A percentile compares a stretch with the other conserved stretches of the same genome.
phyloP scores from a whole-genome alignment of 805 yeast species.

The Cyberlindnera petersonii region DNA sequence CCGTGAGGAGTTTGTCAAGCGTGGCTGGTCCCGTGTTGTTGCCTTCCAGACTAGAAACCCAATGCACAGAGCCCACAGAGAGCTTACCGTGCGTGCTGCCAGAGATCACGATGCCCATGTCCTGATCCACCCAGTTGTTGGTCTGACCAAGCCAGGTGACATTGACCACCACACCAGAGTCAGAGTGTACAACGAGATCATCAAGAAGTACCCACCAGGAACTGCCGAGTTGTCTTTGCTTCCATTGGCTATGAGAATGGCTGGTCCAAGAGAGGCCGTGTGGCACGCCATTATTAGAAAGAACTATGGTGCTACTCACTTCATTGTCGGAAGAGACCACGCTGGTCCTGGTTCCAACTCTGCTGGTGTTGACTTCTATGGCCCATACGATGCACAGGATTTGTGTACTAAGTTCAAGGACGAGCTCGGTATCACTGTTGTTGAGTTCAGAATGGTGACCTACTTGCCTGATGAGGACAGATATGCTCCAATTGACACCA shows the following conservation, averaged over 20 bases:
- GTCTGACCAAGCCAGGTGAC: constrained; percentile 95
- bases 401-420: constrained; percentile 69
- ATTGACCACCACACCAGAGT: constrained; percentile 97
- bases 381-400: constrained; percentile 95
- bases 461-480: constrained; percentile 93
- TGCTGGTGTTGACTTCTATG: constrained; percentile 89
- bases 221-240: constrained; percentile 84
- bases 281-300: constrained; percentile 98
- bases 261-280: constrained; percentile 96
- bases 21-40: constrained; percentile 85
- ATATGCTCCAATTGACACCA: constrained; percentile 92
- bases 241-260: constrained; percentile 99
- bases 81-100: constrained; percentile 95
- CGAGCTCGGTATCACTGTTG: constrained; percentile 85
- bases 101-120: constrained; percentile 83
- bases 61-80: constrained; percentile 98
- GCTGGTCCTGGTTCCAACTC: constrained; percentile 95
- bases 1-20: constrained; percentile 74
- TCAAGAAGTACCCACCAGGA: constrained; percentile 91
- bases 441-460: constrained; percentile 96
- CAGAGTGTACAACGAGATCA: constrained; percentile 86
- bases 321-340: constrained; percentile 96
- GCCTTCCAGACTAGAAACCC: constrained; percentile 99
- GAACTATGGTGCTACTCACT: constrained; percentile 95
- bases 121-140: constrained; percentile 94